Conservation (phyloP, 2,329 filamentous ascomycete genomes). For the Xylaria sp. region DNA sequence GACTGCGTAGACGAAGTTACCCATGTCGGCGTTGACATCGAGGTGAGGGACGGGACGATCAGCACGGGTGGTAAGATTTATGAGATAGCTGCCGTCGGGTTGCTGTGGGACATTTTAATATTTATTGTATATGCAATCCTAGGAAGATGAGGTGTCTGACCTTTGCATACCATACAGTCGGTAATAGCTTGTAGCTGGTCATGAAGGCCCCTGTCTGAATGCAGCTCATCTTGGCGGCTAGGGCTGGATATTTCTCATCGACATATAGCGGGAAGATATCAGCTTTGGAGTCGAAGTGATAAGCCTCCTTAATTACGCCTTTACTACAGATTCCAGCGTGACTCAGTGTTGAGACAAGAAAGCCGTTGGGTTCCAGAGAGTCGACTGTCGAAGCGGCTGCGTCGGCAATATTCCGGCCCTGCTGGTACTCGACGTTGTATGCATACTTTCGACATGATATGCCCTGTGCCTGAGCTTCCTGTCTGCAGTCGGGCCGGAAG, state of each 20-base stretch:
- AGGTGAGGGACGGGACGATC: constrained; percentile 22
- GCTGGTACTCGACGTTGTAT: constrained; percentile 60
- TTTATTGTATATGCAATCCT: constrained; percentile 5
- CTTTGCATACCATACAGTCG: constrained; percentile 29
- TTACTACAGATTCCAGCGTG: constrained; percentile 59
- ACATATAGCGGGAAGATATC: constrained; percentile 46
- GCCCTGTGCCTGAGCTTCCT: constrained; percentile 53
- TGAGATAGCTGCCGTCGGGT: constrained; percentile 22
- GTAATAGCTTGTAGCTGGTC: constrained; percentile 22
- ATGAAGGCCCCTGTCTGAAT: constrained; percentile 30
- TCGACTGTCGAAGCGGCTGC: constrained; percentile 58
- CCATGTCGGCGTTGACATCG: constrained; percentile 28
- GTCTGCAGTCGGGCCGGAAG: constrained; percentile 52
- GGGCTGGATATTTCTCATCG: constrained; percentile 18
- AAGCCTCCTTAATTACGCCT: constrained; percentile 60
- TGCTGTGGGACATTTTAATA: constrained; percentile 17
- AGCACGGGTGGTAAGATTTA: constrained; percentile 20
- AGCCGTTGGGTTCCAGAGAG: constrained; percentile 55
- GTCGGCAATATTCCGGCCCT: constrained; percentile 67
- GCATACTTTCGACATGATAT: constrained; percentile 57
- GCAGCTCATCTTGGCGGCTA: constrained; percentile 30
- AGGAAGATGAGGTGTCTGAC: constrained; percentile 9
- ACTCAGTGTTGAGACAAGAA: constrained; percentile 64
- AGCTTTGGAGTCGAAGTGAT: constrained; percentile 65
- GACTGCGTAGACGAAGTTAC: constrained; percentile 30